phyloP scores from a whole-genome alignment of 305 asterid species.

The Ilex paraguariensis region DNA sequence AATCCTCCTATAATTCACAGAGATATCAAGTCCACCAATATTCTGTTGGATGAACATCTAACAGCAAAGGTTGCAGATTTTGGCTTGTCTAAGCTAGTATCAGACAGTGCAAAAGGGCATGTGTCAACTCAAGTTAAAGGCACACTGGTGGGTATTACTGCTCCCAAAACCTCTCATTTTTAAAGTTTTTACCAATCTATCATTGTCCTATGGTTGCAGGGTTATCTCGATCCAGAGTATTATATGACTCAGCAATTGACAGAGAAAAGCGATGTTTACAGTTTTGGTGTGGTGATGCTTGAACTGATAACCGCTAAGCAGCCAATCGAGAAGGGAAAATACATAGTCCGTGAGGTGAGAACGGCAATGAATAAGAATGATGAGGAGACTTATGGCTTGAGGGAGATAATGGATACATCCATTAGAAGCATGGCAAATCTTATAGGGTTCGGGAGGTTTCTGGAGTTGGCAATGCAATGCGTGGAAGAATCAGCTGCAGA shows the following conservation, averaged over 20 bases:
- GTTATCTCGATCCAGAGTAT: slow-evolving; percentile 89
- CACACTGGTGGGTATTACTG: slow-evolving; percentile 56
- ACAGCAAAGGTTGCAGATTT: slow-evolving; percentile 97
- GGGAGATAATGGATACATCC: slow-evolving; percentile 57
- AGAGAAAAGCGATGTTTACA: slow-evolving; percentile 86
- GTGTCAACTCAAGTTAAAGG: slow-evolving; percentile 98
- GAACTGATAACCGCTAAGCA: slow-evolving; percentile 75
- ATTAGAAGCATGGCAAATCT: slow-evolving; percentile 42
- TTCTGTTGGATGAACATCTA: slow-evolving; percentile 70
- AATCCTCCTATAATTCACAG: slow-evolving; percentile 92
- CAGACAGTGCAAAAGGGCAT: slow-evolving; percentile 74
- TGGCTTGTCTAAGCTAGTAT: slow-evolving; percentile 88
- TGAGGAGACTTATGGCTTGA: slow-evolving; percentile 53
- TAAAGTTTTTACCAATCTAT: neutral
- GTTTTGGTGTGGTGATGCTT: slow-evolving; percentile 94
- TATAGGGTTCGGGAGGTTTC: slow-evolving; percentile 54
- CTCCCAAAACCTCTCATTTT: neutral
- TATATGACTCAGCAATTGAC: slow-evolving; percentile 86
- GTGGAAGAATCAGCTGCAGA: slow-evolving; percentile 86
- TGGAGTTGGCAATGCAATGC: slow-evolving; percentile 83
- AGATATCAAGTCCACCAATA: slow-evolving; percentile 82
- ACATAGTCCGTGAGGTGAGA: slow-evolving; percentile 73
- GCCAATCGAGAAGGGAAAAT: slow-evolving; percentile 87
- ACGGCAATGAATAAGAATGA: slow-evolving; percentile 46
- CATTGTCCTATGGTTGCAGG: slow-evolving; percentile 31